Evolutionary conservation across 179 eudicot species (phyloP), one percentile per base, ranked within the genome.

Genomic region (Camellia oleifera): DNA sequence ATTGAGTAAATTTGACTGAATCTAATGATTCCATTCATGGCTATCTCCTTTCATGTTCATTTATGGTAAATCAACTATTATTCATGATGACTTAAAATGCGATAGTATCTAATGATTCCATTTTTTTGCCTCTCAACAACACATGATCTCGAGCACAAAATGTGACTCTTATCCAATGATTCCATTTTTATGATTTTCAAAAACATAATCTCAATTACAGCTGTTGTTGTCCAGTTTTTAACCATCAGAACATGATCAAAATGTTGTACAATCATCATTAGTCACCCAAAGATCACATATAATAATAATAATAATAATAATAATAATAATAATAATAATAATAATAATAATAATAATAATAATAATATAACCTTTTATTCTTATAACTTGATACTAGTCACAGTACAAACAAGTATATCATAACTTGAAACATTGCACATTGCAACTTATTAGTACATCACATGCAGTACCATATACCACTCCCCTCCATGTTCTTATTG

Each of bases 401-500:
- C 52, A 7, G 52, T 48, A 40, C 69, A 65, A 65, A 65, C 7
- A 62, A 3, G 20, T 20, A 3, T 63, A 40, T 3, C 5, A 17
- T 15, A 48, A 71, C 75, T 32, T 50, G 58, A 71, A 71, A 6
- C 53, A 17, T n/a, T 4, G n/a, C 75, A 71, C 42, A 50, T 50
- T 18, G 40, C 60, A 50, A 54, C 46, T 48, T 26, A 71, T 57
- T 26, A 48, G 32, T 32, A 26, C 46, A 50, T 17, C 75, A 71
- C 17, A 71, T 44, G 52, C 44, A 42, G 72, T 45, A 72, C 44
- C 20, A 26, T 17, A 52, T 45, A 23, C 44, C 20, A 26, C 44
- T 20, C 61, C 60, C 79, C 71, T 76, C 40, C 69, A 61, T 26
- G 10, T 76, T 45, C 58, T 45, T 12, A 74, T 58, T 76, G 32